Percentiles rank a stretch among this genome's conserved stretches.
These are phyloP conservation scores for Chlorella sp. DNA, from an alignment of 139 green algal species.

Conservation along the genomic window DNA sequence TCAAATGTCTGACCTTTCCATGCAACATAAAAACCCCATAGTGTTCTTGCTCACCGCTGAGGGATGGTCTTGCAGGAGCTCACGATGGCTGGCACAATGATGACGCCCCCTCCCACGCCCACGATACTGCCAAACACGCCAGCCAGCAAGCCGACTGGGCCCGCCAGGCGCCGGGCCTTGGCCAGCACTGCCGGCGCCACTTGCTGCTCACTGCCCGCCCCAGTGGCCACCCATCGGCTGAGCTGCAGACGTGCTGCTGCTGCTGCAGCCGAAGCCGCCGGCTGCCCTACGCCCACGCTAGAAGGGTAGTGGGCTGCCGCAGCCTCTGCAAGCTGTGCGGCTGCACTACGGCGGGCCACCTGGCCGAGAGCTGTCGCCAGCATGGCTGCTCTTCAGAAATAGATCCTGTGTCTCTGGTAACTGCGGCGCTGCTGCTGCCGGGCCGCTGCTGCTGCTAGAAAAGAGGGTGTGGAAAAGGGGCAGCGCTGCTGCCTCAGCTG, in stretches of 20 bases:
- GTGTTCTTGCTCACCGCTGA: slow-evolving; percentile 16
- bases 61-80: slow-evolving; percentile 65
- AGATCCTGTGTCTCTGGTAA: no score
- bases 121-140: slow-evolving; percentile 83
- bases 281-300: not conserved
- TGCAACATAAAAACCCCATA: not conserved
- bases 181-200: not conserved
- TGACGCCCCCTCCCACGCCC: slow-evolving; percentile 82
- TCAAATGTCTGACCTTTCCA: no score
- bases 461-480: not conserved
- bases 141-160: slow-evolving; percentile 10
- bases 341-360: not conserved
- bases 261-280: not conserved
- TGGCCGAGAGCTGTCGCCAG: not conserved
- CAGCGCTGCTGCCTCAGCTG: no score
- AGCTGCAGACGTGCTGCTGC: slow-evolving; percentile 10
- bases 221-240: not conserved
- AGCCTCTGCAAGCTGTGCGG: not conserved
- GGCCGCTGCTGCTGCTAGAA: not conserved
- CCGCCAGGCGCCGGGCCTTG: slow-evolving; percentile 22
- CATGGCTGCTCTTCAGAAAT: not conserved
- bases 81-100: slow-evolving; percentile 79
- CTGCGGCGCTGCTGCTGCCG: not conserved
- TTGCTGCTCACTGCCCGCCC: slow-evolving; percentile 1
- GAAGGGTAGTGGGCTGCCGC: not conserved